These are phyloP conservation scores for grape (Vitis vinifera) DNA, from an alignment of 164 flowering plant species.

Conservation along the genomic window ASM3070453v1 NC_081818.1:28716501-28717000, in stretches of 20 bases:
- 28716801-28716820: constrained; percentile 85
- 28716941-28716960: constrained; percentile 69
- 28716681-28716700: too few relatives aligned
- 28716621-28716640: too few relatives aligned
- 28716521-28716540: too few relatives aligned
- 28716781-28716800: constrained; percentile 76
- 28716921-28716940: constrained; percentile 68
- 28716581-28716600: not conserved
- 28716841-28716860: constrained; percentile 80
- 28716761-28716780: constrained; percentile 20
- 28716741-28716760: too few relatives aligned
- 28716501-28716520: too few relatives aligned
- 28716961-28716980: constrained; percentile 55
- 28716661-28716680: too few relatives aligned
- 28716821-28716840: constrained; percentile 78
- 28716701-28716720: too few relatives aligned
- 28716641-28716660: too few relatives aligned
- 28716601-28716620: too few relatives aligned
- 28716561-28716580: too few relatives aligned
- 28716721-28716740: too few relatives aligned
- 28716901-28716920: constrained; percentile 67
- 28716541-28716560: too few relatives aligned
- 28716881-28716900: constrained; percentile 88
- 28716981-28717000: constrained; percentile 45
- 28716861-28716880: constrained; percentile 67